A percentile compares a stretch with the other conserved stretches of the same genome.
Conservation (phyloP, 345 rosid genomes). For the Populus simonii region DNA sequence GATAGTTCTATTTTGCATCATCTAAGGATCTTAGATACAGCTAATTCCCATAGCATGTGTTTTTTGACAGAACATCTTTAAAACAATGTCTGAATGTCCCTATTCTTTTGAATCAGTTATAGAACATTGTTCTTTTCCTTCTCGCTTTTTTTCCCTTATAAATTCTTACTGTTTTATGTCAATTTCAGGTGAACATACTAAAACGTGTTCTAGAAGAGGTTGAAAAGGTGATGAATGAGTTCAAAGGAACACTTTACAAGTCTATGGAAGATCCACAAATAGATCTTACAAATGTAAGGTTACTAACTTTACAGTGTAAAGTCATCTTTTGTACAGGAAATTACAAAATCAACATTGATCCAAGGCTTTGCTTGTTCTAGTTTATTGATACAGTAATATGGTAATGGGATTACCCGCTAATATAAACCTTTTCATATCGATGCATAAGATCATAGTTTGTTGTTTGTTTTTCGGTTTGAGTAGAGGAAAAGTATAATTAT, state of each 20-base stretch:
- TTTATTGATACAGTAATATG: not conserved
- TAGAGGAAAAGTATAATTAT: not conserved
- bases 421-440: not conserved
- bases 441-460: not conserved
- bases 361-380: not conserved
- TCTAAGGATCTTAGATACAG: not conserved
- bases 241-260: conserved; percentile 86
- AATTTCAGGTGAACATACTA: conserved; percentile 83
- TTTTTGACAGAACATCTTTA: not conserved
- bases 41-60: not conserved
- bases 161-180: not conserved
- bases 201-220: conserved; percentile 99
- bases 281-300: conserved; percentile 77
- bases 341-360: not conserved
- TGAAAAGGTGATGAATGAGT: conserved; percentile 94
- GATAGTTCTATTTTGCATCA: not conserved
- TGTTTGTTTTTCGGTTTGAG: not conserved
- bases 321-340: not conserved
- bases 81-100: not conserved
- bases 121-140: not conserved
- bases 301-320: not conserved
- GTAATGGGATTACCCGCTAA: not conserved
- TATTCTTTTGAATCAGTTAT: not conserved
- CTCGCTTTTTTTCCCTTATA: not conserved
- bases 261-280: conserved; percentile 96